phyloP scores from a whole-genome alignment of 306 rosid species.

The Hylodesmum podocarpum region DNA sequence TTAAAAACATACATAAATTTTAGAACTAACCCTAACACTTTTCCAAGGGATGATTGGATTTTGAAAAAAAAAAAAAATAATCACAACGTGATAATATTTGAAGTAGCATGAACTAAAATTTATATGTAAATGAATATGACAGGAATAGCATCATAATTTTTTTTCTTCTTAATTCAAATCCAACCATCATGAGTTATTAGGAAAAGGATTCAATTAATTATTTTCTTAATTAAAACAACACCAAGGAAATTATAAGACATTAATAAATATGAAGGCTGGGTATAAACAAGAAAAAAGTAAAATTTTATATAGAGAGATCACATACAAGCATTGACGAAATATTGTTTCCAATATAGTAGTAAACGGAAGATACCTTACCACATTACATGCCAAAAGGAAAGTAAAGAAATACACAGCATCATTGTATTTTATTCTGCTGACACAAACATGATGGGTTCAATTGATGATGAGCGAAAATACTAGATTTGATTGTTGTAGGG shows the following conservation, averaged over 20 bases:
- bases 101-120: background rate
- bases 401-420: conserved; percentile 38
- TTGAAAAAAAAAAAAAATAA: conserved; percentile 7
- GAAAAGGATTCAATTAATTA: background rate
- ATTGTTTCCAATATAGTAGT: conserved; percentile 32
- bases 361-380: conserved; percentile 40
- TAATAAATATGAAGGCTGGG: conserved; percentile 3
- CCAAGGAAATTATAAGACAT: background rate
- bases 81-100: conserved; percentile 10
- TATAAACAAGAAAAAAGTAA: conserved; percentile 25
- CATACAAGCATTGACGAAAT: conserved; percentile 31
- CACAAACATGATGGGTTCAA: conserved; percentile 38
- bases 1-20: conserved; percentile 13
- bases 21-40: conserved; percentile 43
- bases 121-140: background rate
- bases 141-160: background rate
- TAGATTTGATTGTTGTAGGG: conserved; percentile 48
- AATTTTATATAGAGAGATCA: conserved; percentile 29
- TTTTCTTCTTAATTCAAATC: background rate
- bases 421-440: conserved; percentile 39
- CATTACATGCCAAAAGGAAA: conserved; percentile 55
- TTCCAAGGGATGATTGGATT: conserved; percentile 30
- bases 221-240: background rate
- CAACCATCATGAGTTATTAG: background rate
- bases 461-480: background rate